Percentiles rank a stretch among this genome's conserved stretches.
These are phyloP conservation scores for Alternaria brassicicola DNA, from an alignment of 2,329 filamentous ascomycete species.

Conservation along the genomic window DNA sequence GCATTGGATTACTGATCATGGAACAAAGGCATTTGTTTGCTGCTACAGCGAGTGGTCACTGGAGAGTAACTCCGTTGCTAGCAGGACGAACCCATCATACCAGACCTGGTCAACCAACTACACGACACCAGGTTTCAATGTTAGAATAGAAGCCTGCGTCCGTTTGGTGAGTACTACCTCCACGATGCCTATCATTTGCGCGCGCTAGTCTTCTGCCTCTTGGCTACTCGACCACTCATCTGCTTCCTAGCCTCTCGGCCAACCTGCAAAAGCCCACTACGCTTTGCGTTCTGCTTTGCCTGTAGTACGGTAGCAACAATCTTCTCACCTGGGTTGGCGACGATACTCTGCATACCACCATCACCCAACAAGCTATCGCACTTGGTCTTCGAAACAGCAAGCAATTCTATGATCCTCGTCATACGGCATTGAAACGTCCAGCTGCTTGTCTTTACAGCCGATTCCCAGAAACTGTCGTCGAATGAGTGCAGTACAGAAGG, in stretches of 20 bases:
- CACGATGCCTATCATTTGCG: neutral
- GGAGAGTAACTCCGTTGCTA: neutral
- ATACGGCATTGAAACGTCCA: constrained; percentile 6
- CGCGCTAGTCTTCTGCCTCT: neutral
- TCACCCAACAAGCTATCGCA: constrained; percentile 9
- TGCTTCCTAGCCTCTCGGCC: neutral
- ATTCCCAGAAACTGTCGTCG: neutral
- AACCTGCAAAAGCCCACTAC: neutral
- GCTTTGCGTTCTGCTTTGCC: neutral
- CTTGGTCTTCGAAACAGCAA: constrained; percentile 3
- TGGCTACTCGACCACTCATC: neutral
- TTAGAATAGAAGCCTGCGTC: neutral
- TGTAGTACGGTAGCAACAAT: neutral
- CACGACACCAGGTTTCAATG: neutral
- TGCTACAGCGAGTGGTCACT: neutral
- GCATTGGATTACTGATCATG: neutral
- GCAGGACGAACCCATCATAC: neutral
- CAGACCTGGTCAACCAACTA: neutral
- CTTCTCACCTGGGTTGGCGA: neutral
- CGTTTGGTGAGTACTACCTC: neutral
- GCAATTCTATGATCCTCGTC: neutral
- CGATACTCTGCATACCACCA: neutral
- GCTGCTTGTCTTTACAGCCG: neutral
- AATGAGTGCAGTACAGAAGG: neutral
- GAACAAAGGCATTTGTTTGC: neutral